Percentiles rank a stretch among this genome's conserved stretches.
Evolutionary conservation across 2,329 filamentous ascomycete species (phyloP).

Genomic region (Pseudogymnoascus sp.): DNA sequence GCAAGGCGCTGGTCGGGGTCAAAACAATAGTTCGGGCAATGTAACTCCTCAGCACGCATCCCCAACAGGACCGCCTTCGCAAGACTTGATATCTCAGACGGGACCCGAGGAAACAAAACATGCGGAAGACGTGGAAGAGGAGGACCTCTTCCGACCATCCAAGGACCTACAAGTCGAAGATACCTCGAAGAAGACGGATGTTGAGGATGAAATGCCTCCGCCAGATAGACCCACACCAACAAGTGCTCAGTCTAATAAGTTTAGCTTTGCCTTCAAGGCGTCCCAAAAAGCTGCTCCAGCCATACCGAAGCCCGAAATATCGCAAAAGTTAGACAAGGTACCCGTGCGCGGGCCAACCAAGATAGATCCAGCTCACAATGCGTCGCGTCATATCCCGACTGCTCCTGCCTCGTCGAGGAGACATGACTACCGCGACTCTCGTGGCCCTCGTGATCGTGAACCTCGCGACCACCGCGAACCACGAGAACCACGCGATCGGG

Average conservation of each 20-base stretch:
- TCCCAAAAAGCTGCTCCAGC: slow-evolving; percentile 50
- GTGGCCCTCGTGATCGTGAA: not conserved
- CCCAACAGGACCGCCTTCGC: slow-evolving; percentile 25
- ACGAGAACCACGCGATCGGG: slow-evolving; percentile 2
- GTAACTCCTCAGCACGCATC: slow-evolving; percentile 28
- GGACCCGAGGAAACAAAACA: slow-evolving; percentile 28
- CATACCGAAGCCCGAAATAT: slow-evolving; percentile 54
- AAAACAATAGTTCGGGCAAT: slow-evolving; percentile 33
- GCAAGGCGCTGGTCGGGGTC: slow-evolving; percentile 42
- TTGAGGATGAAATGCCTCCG: slow-evolving; percentile 44
- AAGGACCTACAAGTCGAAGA: slow-evolving; percentile 60
- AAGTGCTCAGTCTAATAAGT: slow-evolving; percentile 51
- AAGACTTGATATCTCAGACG: slow-evolving; percentile 19
- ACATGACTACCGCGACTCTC: slow-evolving; percentile 17
- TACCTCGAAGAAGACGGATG: slow-evolving; percentile 39
- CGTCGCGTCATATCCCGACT: slow-evolving; percentile 39
- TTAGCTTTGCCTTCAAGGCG: slow-evolving; percentile 88
- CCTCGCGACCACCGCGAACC: not conserved
- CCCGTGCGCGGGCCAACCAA: slow-evolving; percentile 19
- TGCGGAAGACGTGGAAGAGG: slow-evolving; percentile 27
- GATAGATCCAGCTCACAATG: slow-evolving; percentile 4
- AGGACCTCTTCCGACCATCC: slow-evolving; percentile 50
- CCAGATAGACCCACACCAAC: slow-evolving; percentile 42
- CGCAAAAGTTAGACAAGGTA: slow-evolving; percentile 56
- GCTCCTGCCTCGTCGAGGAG: slow-evolving; percentile 44